Conservation (phyloP, 2,329 filamentous ascomycete genomes). For the Cercospora berteroae region DNA sequence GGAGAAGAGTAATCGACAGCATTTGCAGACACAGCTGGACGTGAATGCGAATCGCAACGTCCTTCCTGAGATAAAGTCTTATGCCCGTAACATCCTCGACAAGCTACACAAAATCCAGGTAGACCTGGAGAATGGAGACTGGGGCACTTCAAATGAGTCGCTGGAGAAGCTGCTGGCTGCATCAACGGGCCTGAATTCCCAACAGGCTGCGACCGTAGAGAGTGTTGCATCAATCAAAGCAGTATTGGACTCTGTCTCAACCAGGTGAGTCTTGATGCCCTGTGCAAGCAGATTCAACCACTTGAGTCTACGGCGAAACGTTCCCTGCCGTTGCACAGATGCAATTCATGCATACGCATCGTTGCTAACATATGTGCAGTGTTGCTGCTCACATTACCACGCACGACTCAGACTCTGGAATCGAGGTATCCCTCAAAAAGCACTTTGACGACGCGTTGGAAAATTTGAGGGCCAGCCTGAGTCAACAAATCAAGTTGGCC, state of each 20-base stretch:
- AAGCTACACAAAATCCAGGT: slow-evolving; percentile 29
- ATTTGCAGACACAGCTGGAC: slow-evolving; percentile 26
- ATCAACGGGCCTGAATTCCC: slow-evolving; percentile 22
- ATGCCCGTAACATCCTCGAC: slow-evolving; percentile 22
- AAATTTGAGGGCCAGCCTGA: slow-evolving; percentile 23
- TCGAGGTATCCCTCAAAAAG: slow-evolving; percentile 4
- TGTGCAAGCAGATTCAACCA: background rate
- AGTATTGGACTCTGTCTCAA: slow-evolving; percentile 21
- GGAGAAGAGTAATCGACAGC: slow-evolving; percentile 27
- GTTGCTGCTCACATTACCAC: background rate
- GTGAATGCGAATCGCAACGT: slow-evolving; percentile 14
- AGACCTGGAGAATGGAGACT: slow-evolving; percentile 11
- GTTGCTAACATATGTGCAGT: background rate
- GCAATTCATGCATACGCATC: background rate
- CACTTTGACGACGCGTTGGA: slow-evolving; percentile 23
- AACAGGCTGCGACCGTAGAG: slow-evolving; percentile 19
- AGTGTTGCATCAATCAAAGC: slow-evolving; percentile 25
- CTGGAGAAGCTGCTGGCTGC: slow-evolving; percentile 23
- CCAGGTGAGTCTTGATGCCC: slow-evolving; percentile 15
- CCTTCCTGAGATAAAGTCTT: slow-evolving; percentile 17
- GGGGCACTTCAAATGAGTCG: slow-evolving; percentile 13
- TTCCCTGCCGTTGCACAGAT: background rate
- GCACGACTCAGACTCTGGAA: background rate
- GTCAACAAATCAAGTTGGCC: slow-evolving; percentile 21
- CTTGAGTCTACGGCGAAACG: background rate